Evolutionary conservation across 768 basidiomycete species (phyloP).

Genomic region (Exsudoporus frostii): DNA sequence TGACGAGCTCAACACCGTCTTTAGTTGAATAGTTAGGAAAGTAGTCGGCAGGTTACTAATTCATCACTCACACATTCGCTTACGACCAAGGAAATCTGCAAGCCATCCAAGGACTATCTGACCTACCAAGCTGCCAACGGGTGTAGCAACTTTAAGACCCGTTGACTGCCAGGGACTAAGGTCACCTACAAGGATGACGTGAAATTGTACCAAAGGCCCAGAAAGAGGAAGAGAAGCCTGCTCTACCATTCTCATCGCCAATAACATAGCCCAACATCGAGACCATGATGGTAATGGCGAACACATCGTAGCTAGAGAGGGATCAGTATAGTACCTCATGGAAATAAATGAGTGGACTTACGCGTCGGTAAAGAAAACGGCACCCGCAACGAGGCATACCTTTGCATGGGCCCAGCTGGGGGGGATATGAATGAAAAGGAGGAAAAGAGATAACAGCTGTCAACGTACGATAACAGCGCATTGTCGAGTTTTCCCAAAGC

Average conservation of each 20-base stretch:
- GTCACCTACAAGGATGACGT: slow-evolving; percentile 15
- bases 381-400: slow-evolving; percentile 63
- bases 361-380: slow-evolving; percentile 90
- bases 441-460: neutral
- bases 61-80: slow-evolving; percentile 65
- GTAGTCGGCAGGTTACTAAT: neutral
- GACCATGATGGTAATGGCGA: slow-evolving; percentile 82
- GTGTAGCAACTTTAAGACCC: slow-evolving; percentile 73
- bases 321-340: neutral
- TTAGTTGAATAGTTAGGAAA: slow-evolving; percentile 3
- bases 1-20: slow-evolving; percentile 58
- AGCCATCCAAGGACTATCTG: slow-evolving; percentile 77
- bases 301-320: slow-evolving; percentile 61
- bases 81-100: slow-evolving; percentile 72
- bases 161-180: slow-evolving; percentile 62
- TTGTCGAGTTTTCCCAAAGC: slow-evolving; percentile 84
- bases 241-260: slow-evolving; percentile 31
- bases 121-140: slow-evolving; percentile 68
- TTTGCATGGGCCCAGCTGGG: slow-evolving; percentile 79
- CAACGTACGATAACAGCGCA: slow-evolving; percentile 72
- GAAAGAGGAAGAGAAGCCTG: neutral
- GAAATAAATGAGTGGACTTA: slow-evolving; percentile 29
- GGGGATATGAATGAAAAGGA: neutral
- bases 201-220: neutral
- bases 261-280: slow-evolving; percentile 86